Base-by-base conservation (phyloP, 1,284 basidiomycete species). In the Ustilago tritici region DNA sequence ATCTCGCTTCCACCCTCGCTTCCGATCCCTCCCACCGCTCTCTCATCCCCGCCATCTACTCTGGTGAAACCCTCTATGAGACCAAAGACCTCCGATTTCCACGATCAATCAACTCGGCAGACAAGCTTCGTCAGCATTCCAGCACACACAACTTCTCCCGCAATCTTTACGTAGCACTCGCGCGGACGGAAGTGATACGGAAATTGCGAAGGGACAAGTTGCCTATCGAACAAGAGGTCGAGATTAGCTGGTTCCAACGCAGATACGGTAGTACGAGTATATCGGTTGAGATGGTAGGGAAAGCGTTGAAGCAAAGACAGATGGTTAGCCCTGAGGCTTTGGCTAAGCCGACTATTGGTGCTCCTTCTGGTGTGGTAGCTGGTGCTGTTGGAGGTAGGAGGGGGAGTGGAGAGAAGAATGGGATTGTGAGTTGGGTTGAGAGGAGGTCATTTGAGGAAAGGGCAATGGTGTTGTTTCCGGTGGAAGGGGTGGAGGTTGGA, bases 231-330 rank as follows among this genome's bases (percentile, higher is more conserved):
- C 47, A 80, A 41, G 81, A 82, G 54, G 78, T 81, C n/a, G 82
- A 83, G 59, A 76, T 83, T 61, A 71, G 68, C 14, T 82, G 72
- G 77, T 83, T 83, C 65, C 70, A 78, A 59, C 56, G 73, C 8
- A 59, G 65, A 8, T 83, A 83, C 23, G 79, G 79, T 17, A 74
- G 76, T 34, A 57, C 65, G 6, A 65, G 65, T 53, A 76, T 83
- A 35, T 54, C 79, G 10, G 62, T 75, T 4, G 75, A 79, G 6
- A 60, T 58, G 38, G 62, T 83, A 41, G 59, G 54, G 2, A 65
- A 57, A 53, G 70, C 70, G 28, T 43, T 83, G 41, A 55, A 68
- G 14, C 56, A 75, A 50, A 61, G 70, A 41, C 74, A 66, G 59
- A 65, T 61, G 63, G 76, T 78, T 12, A 74, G 65, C 31, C 78